Evolutionary conservation across 148 eudicot genomes (phyloP), one percentile per base, ranked within the genome.

Genomic region (Silene uniflora): DNA sequence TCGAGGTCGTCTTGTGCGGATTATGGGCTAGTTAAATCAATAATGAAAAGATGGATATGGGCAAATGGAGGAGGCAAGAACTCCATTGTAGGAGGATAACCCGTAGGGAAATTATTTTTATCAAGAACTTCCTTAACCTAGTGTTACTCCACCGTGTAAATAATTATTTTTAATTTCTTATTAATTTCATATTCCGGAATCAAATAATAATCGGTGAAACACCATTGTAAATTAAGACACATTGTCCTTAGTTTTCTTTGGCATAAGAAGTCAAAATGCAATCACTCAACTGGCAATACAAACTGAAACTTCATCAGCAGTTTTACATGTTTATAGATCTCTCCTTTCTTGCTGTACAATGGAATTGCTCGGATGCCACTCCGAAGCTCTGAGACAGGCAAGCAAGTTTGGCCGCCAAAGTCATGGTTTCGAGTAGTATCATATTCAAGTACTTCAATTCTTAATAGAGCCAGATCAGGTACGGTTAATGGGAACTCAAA

Each of bases 351-450:
- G 78, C 78, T 24, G 73, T 83, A 78, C 35, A 89, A 69, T 0
- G 93, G 91, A 77, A 89, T 71, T 9, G 91, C 84, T 76, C 93
- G 85, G 6, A 89, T 79, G 29, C 93, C 93, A 7, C 62, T 73
- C 54, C 79, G 82, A 23, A 89, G 55, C 62, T 89, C 88, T 9
- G 86, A 85, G n/a, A 89, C 75, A 8, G 89, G 91, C 46, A 89
- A 74, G 66, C 91, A 89, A 29, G 88, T 86, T 73, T 89, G 91
- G 49, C 93, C 93, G n/a, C 79, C 93, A 25, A 89, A 89, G 49
- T 71, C 88, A 29, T 85, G 78, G 67, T 75, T 80, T 19, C 85
- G 79, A 7, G 80, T 73, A 13, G 72, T 76, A 75, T 86, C 83
- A 78, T 64, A 81, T 60, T 86, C 89, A 16, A 76, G 64, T 49